Percentiles rank a stretch among this genome's conserved stretches.
Evolutionary conservation across 1,284 basidiomycete species (phyloP).

Genomic region (Cutaneotrichosporon spelunceum): DNA sequence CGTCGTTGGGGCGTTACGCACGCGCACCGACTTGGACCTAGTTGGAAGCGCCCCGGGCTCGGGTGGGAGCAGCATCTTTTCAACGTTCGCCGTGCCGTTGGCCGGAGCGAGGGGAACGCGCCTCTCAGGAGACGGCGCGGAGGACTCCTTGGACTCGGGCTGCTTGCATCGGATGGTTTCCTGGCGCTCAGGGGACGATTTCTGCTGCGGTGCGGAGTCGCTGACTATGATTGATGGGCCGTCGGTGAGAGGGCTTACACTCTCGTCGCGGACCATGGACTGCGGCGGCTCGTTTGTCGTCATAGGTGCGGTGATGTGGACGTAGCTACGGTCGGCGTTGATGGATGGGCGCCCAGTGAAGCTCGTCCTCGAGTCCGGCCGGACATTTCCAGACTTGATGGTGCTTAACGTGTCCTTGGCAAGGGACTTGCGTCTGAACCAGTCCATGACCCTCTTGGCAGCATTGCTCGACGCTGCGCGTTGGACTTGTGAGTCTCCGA

Average conservation of each 20-base stretch:
- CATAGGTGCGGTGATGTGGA: constrained; percentile 4
- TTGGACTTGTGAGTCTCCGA: constrained; percentile 22
- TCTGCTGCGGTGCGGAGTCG: not conserved
- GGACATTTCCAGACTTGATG: constrained; percentile 28
- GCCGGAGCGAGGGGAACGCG: constrained; percentile 15
- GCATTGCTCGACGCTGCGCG: constrained; percentile 54
- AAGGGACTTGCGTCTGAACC: constrained; percentile 59
- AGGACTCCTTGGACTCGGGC: not conserved
- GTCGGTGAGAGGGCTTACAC: constrained; percentile 29
- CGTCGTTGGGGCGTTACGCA: constrained; percentile 2
- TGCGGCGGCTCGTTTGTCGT: constrained; percentile 8
- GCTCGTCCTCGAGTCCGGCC: constrained; percentile 28
- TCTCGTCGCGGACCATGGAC: constrained; percentile 22
- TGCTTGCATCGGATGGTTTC: not conserved
- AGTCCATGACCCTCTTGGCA: constrained; percentile 63
- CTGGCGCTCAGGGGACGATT: not conserved
- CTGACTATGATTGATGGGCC: constrained; percentile 23
- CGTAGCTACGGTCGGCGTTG: constrained; percentile 5
- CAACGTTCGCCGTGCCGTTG: constrained; percentile 36
- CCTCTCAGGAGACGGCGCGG: not conserved
- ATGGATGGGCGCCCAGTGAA: constrained; percentile 13
- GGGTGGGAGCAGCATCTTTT: constrained; percentile 13
- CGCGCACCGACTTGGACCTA: constrained; percentile 25
- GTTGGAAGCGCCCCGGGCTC: constrained; percentile 1
- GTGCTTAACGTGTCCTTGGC: constrained; percentile 46